phyloP scores from a whole-genome alignment of 2,329 filamentous ascomycete genomes.

The Bertia moriformis region DNA sequence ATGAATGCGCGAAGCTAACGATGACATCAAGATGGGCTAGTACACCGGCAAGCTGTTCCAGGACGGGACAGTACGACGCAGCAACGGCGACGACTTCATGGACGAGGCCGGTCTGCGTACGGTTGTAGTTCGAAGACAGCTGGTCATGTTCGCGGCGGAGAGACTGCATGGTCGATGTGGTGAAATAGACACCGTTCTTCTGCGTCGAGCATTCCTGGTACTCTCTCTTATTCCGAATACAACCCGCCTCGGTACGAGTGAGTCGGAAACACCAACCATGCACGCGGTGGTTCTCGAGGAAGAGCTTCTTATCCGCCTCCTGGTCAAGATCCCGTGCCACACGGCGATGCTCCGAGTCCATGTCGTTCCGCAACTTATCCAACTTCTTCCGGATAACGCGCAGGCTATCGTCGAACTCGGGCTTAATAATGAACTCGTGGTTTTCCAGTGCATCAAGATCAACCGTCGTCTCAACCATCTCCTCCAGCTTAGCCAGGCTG shows the following conservation, averaged over 20 bases:
- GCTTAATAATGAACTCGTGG: slow-evolving; percentile 97
- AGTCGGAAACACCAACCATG: slow-evolving; percentile 95
- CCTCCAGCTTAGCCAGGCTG: slow-evolving; percentile 71
- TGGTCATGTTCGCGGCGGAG: slow-evolving; percentile 86
- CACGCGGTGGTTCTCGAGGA: slow-evolving; percentile 87
- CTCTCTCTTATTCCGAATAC: slow-evolving; percentile 76
- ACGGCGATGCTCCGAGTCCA: slow-evolving; percentile 65
- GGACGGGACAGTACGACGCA: slow-evolving; percentile 81
- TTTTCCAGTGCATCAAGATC: slow-evolving; percentile 90
- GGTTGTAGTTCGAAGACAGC: slow-evolving; percentile 83
- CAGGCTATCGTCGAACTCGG: slow-evolving; percentile 84
- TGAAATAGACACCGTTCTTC: slow-evolving; percentile 98
- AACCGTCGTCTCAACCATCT: slow-evolving; percentile 98
- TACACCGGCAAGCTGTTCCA: slow-evolving; percentile 77
- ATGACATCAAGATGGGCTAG: slow-evolving; percentile 92
- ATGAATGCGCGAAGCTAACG: slow-evolving; percentile 81
- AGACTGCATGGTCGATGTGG: slow-evolving; percentile 65
- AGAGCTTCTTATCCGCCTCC: slow-evolving; percentile 96
- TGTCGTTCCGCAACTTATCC: slow-evolving; percentile 68
- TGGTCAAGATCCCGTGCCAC: slow-evolving; percentile 73
- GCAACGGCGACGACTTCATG: slow-evolving; percentile 86
- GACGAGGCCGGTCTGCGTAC: slow-evolving; percentile 81
- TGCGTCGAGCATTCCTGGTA: slow-evolving; percentile 96
- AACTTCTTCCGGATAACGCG: slow-evolving; percentile 82
- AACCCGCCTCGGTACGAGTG: slow-evolving; percentile 78